These are phyloP conservation scores for Albifimbria verrucaria DNA, from an alignment of 2,329 filamentous ascomycete species.

Conservation along the genomic window DNA sequence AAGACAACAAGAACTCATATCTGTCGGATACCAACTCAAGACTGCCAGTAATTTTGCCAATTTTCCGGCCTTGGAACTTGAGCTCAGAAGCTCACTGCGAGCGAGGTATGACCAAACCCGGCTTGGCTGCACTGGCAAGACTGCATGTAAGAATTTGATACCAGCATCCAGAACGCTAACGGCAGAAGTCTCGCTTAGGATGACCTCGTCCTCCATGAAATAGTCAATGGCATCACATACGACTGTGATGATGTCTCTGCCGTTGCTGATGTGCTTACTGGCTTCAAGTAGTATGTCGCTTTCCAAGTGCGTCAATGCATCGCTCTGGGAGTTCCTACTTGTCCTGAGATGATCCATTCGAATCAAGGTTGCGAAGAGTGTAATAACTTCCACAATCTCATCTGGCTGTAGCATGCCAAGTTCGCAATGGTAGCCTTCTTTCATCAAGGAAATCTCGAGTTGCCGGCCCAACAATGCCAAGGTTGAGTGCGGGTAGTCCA, in stretches of 20 bases:
- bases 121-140: slow-evolving; percentile 72
- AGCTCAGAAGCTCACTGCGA: slow-evolving; percentile 74
- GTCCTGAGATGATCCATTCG: slow-evolving; percentile 43
- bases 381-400: slow-evolving; percentile 69
- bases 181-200: slow-evolving; percentile 58
- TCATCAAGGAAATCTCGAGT: slow-evolving; percentile 63
- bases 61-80: slow-evolving; percentile 71
- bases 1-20: slow-evolving; percentile 73
- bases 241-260: slow-evolving; percentile 74
- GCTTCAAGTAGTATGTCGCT: slow-evolving; percentile 51
- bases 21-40: slow-evolving; percentile 74
- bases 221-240: slow-evolving; percentile 83
- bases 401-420: slow-evolving; percentile 55
- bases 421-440: slow-evolving; percentile 50
- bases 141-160: slow-evolving; percentile 72
- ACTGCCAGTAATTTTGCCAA: slow-evolving; percentile 75
- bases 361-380: slow-evolving; percentile 69
- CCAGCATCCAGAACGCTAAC: slow-evolving; percentile 68
- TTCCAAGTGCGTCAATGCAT: slow-evolving; percentile 30
- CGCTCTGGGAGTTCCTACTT: slow-evolving; percentile 14
- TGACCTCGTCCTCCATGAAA: slow-evolving; percentile 55
- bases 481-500: slow-evolving; percentile 77
- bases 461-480: slow-evolving; percentile 76
- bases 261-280: slow-evolving; percentile 53
- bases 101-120: slow-evolving; percentile 88